Conservation (phyloP, 441 rosid species). For the Gossypium lobatum region DNA sequence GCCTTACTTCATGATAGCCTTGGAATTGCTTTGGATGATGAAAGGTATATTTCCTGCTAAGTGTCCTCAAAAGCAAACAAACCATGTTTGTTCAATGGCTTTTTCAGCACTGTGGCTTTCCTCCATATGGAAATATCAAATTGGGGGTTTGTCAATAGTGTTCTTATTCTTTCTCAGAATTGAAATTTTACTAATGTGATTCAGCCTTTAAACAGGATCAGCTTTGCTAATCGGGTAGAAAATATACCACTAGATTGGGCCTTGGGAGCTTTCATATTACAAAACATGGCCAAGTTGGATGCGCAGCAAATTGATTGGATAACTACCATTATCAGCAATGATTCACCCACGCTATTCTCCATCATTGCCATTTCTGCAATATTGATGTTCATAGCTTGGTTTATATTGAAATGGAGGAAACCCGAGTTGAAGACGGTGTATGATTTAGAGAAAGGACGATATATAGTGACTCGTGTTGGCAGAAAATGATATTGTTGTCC, state of each 20-base stretch:
- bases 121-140: not conserved
- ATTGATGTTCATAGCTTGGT: constrained; percentile 46
- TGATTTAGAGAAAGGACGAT: constrained; percentile 89
- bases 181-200: not conserved
- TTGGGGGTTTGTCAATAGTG: not conserved
- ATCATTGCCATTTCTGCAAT: constrained; percentile 41
- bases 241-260: constrained; percentile 91
- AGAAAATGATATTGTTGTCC: constrained; percentile 28
- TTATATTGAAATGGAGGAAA: constrained; percentile 70
- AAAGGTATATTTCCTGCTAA: constrained; percentile 38
- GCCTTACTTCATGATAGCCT: constrained; percentile 90
- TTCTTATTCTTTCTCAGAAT: not conserved
- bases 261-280: constrained; percentile 81
- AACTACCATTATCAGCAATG: constrained; percentile 29
- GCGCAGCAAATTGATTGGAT: constrained; percentile 42
- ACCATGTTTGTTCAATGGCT: not conserved
- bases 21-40: constrained; percentile 70
- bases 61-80: constrained; percentile 1
- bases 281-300: constrained; percentile 31
- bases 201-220: constrained; percentile 39
- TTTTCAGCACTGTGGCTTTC: not conserved
- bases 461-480: constrained; percentile 58
- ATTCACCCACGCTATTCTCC: constrained; percentile 38
- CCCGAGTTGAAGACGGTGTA: constrained; percentile 77
- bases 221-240: constrained; percentile 58